These are phyloP conservation scores for Helicostylum pulchrum DNA, from an alignment of 192 early-diverging fungal genomes.

Conservation along the genomic window DNA sequence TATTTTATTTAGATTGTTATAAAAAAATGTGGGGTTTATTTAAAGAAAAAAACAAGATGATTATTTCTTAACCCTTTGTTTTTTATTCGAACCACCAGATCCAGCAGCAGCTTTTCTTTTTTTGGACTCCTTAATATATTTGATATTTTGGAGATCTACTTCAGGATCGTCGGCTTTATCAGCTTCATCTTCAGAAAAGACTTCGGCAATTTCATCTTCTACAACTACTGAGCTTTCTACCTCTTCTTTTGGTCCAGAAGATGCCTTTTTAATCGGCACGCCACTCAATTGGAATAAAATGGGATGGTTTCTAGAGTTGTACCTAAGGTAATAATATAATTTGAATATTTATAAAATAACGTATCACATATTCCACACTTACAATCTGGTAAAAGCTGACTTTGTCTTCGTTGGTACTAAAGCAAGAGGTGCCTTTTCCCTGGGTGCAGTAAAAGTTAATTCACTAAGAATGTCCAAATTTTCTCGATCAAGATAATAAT, in stretches of 20 bases:
- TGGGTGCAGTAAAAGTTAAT: slow-evolving; percentile 53
- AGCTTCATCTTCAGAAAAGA: slow-evolving; percentile 17
- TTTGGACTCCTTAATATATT: too few species aligned
- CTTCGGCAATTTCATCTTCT: slow-evolving; percentile 27
- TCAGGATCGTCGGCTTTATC: slow-evolving; percentile 46
- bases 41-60: too few species aligned
- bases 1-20: too few species aligned
- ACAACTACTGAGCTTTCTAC: slow-evolving; percentile 60
- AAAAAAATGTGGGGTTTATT: too few species aligned
- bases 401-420: slow-evolving; percentile 67
- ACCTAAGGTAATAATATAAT: slow-evolving; percentile 39
- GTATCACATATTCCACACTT: slow-evolving; percentile 21
- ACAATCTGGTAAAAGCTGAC: slow-evolving; percentile 76
- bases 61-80: too few species aligned
- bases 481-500: slow-evolving; percentile 87
- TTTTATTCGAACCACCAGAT: too few species aligned
- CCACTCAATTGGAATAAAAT: slow-evolving; percentile 41
- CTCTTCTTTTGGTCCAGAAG: slow-evolving; percentile 43
- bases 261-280: slow-evolving; percentile 28
- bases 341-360: neutral
- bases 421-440: slow-evolving; percentile 33
- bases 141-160: neutral
- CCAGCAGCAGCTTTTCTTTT: too few species aligned
- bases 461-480: slow-evolving; percentile 86
- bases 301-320: slow-evolving; percentile 61